phyloP scores from a whole-genome alignment of 257 asterid genomes.

The Lavandula angustifolia region DNA sequence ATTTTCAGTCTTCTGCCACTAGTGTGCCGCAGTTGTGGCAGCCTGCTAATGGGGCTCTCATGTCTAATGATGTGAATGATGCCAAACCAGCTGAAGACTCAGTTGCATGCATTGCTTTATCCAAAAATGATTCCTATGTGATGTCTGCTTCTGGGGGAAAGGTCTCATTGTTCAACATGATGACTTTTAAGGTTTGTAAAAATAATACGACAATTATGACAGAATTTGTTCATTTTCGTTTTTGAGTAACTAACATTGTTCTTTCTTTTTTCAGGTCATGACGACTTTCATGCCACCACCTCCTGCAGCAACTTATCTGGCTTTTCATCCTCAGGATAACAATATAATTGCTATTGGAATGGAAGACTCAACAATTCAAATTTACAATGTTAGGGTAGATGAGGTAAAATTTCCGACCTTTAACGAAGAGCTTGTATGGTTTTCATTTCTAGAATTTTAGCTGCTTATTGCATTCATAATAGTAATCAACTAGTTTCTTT shows the following conservation, averaged over 20 bases:
- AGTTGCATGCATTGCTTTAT: slow-evolving; percentile 87
- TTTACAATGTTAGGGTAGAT: slow-evolving; percentile 88
- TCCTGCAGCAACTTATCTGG: slow-evolving; percentile 94
- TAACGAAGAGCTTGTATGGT: slow-evolving; percentile 8
- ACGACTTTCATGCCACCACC: slow-evolving; percentile 99
- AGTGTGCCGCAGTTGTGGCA: slow-evolving; percentile 86
- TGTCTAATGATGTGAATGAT: slow-evolving; percentile 81
- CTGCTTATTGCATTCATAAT: slow-evolving; percentile 21
- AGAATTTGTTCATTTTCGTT: slow-evolving; percentile 3
- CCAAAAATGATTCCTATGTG: slow-evolving; percentile 95
- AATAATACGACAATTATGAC: neutral
- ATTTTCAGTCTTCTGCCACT: slow-evolving; percentile 65
- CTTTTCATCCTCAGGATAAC: slow-evolving; percentile 94
- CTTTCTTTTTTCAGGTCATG: slow-evolving; percentile 66
- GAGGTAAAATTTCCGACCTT: slow-evolving; percentile 54
- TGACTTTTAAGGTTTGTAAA: slow-evolving; percentile 83
- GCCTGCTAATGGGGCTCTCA: slow-evolving; percentile 76
- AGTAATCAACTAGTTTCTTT: slow-evolving; percentile 4
- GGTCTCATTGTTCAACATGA: slow-evolving; percentile 95
- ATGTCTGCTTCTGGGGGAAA: slow-evolving; percentile 99
- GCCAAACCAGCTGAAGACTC: slow-evolving; percentile 77
- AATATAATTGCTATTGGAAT: slow-evolving; percentile 89
- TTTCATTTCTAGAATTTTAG: slow-evolving; percentile 12
- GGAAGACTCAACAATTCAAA: slow-evolving; percentile 90
- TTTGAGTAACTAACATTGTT: slow-evolving; percentile 30